phyloP scores from a whole-genome alignment of 2,329 filamentous ascomycete species.

The Thermothelomyces thermophilus region DNA sequence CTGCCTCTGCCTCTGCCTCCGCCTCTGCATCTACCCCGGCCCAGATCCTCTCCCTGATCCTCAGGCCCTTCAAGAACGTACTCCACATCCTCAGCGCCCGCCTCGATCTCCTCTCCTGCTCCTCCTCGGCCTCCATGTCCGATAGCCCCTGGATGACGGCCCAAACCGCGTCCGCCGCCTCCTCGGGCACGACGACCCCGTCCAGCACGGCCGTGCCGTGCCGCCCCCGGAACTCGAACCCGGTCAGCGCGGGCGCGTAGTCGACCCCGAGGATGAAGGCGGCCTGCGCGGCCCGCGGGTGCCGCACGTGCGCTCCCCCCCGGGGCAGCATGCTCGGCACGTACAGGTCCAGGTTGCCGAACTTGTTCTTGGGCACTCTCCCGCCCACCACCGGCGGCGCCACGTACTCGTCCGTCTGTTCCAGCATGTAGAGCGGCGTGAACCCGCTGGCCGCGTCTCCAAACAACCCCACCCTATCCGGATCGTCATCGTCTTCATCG shows the following conservation, averaged over 20 bases:
- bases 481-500: constrained; percentile 32
- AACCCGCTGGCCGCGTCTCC: constrained; percentile 34
- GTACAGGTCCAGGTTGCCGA: constrained; percentile 90
- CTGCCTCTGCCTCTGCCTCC: constrained; percentile 30
- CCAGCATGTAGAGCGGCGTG: constrained; percentile 52
- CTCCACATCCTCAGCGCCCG: constrained; percentile 63
- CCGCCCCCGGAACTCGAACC: constrained; percentile 80
- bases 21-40: constrained; percentile 46
- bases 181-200: constrained; percentile 68
- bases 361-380: constrained; percentile 79
- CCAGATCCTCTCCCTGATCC: constrained; percentile 69
- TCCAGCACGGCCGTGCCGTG: constrained; percentile 77
- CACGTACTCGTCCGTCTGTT: constrained; percentile 66
- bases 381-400: constrained; percentile 71
- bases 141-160: constrained; percentile 62
- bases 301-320: constrained; percentile 67
- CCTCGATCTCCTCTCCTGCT: constrained; percentile 56
- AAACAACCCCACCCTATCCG: constrained; percentile 29
- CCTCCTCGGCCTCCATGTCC: constrained; percentile 57
- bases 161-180: constrained; percentile 64
- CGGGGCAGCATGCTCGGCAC: constrained; percentile 84
- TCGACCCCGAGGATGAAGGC: constrained; percentile 73
- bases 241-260: constrained; percentile 82
- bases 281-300: constrained; percentile 58
- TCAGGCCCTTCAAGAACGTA: constrained; percentile 68